These are phyloP conservation scores for Stereum hirsutum DNA, from an alignment of 1,284 basidiomycete genomes.

Conservation along the genomic window DNA sequence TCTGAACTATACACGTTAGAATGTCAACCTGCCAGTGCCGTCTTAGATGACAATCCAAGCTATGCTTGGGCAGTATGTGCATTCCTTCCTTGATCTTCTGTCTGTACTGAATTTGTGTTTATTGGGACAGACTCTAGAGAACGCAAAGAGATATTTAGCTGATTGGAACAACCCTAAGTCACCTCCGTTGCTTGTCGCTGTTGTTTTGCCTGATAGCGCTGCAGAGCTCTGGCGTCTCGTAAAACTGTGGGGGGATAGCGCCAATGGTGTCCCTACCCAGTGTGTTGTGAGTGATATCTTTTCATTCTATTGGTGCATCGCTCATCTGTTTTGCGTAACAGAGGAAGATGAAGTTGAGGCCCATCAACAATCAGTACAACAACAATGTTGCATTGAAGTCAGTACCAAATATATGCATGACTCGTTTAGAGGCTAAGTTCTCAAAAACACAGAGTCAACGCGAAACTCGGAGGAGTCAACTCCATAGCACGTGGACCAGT, in stretches of 20 bases:
- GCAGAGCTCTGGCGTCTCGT: constrained; percentile 22
- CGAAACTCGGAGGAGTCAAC: constrained; percentile 34
- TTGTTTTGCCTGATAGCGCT: constrained; percentile 25
- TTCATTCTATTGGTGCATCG: too few relatives aligned
- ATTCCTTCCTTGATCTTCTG: too few relatives aligned
- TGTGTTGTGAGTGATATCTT: constrained; percentile 24
- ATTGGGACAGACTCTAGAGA: too few relatives aligned
- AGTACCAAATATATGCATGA: constrained; percentile 3
- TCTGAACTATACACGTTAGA: too few relatives aligned
- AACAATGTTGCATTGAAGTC: constrained; percentile 45
- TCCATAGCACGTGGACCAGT: constrained; percentile 17
- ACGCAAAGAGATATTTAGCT: too few relatives aligned
- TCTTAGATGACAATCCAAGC: too few relatives aligned
- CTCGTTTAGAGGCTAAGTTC: not conserved
- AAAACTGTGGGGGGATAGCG: constrained; percentile 36
- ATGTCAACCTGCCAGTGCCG: too few relatives aligned
- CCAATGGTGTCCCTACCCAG: constrained; percentile 18
- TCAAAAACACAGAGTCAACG: constrained; percentile 33
- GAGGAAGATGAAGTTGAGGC: constrained; percentile 22
- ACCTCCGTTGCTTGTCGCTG: too few relatives aligned
- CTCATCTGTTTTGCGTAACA: constrained; percentile 9
- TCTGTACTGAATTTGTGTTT: too few relatives aligned
- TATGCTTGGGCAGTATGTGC: too few relatives aligned
- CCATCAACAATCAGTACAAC: constrained; percentile 31
- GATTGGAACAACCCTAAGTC: too few relatives aligned